Evolutionary conservation across 352 stramenopile genomes (phyloP).

Genomic region (Phytophthora citrophthora): DNA sequence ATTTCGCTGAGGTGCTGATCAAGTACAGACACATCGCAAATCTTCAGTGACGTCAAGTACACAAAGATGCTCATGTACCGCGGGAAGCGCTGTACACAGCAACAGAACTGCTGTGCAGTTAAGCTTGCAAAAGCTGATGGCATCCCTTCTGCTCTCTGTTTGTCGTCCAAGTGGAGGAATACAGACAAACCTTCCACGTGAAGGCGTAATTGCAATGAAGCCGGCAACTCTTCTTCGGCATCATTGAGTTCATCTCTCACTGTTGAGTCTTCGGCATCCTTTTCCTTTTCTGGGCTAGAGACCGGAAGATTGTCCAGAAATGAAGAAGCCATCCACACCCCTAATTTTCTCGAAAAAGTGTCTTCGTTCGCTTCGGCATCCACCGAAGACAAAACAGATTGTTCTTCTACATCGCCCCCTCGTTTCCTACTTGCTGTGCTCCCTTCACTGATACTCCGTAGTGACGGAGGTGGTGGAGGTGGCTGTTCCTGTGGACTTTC

Average conservation of each 20-base stretch:
- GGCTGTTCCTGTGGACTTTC: constrained; percentile 9
- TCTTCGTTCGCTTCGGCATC: constrained; percentile 39
- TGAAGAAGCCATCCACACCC: constrained; percentile 62
- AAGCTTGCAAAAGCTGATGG: constrained; percentile 66
- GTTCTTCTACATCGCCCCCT: constrained; percentile 26
- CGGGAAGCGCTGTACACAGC: constrained; percentile 72
- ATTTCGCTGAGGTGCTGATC: constrained; percentile 75
- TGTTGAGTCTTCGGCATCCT: constrained; percentile 22
- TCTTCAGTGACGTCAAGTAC: constrained; percentile 77
- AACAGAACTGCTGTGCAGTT: constrained; percentile 74
- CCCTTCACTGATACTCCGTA: constrained; percentile 36
- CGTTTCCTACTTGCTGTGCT: constrained; percentile 31
- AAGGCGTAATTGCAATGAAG: constrained; percentile 77
- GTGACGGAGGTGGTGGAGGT: constrained; percentile 23
- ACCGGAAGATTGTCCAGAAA: constrained; percentile 54
- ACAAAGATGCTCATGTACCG: constrained; percentile 74
- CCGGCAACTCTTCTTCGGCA: constrained; percentile 39
- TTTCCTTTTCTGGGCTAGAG: constrained; percentile 31
- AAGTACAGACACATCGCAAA: constrained; percentile 65
- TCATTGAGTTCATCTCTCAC: constrained; percentile 27
- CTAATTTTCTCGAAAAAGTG: constrained; percentile 58
- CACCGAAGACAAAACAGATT: constrained; percentile 39
- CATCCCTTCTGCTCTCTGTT: constrained; percentile 34
- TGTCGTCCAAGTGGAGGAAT: constrained; percentile 65
- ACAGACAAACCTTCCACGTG: constrained; percentile 73